Conservation (phyloP, 1,284 basidiomycete species). For the Moesziomyces sp. region DNA sequence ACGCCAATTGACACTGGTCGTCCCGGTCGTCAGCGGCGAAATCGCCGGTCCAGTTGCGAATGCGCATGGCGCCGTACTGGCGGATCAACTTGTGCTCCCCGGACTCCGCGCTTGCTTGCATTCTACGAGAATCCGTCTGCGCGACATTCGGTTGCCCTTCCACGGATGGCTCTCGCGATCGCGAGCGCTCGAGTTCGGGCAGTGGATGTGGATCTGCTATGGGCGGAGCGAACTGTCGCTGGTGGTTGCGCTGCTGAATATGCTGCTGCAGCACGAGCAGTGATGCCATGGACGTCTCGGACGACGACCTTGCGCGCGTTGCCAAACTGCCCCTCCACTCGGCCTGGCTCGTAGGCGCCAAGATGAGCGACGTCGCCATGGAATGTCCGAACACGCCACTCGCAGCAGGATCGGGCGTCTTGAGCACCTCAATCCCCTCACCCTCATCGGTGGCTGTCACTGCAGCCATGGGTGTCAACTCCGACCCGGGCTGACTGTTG, state of each 20-base stretch:
- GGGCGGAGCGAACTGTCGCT: conserved; percentile 8
- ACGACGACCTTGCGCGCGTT: neutral
- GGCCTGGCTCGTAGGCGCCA: neutral
- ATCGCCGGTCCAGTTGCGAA: conserved; percentile 1
- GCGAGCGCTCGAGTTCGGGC: neutral
- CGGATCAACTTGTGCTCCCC: neutral
- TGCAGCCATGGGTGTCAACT: neutral
- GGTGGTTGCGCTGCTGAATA: conserved; percentile 14
- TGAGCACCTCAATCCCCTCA: conserved; percentile 10
- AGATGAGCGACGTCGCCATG: neutral
- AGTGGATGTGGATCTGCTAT: conserved; percentile 9
- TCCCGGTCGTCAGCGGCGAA: neutral
- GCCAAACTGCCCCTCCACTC: neutral
- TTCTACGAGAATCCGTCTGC: neutral
- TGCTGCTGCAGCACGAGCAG: conserved; percentile 24
- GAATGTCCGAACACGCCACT: neutral
- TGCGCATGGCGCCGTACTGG: conserved; percentile 23
- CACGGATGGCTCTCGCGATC: neutral
- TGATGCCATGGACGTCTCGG: conserved; percentile 19
- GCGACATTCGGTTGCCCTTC: neutral
- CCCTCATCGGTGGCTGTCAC: neutral
- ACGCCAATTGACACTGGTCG: neutral
- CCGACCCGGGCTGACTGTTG: neutral
- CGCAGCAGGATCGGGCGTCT: conserved; percentile 5
- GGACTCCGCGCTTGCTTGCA: conserved; percentile 1